phyloP scores from a whole-genome alignment of 169 alveolate genomes.

The Toxoplasma gondii region DNA sequence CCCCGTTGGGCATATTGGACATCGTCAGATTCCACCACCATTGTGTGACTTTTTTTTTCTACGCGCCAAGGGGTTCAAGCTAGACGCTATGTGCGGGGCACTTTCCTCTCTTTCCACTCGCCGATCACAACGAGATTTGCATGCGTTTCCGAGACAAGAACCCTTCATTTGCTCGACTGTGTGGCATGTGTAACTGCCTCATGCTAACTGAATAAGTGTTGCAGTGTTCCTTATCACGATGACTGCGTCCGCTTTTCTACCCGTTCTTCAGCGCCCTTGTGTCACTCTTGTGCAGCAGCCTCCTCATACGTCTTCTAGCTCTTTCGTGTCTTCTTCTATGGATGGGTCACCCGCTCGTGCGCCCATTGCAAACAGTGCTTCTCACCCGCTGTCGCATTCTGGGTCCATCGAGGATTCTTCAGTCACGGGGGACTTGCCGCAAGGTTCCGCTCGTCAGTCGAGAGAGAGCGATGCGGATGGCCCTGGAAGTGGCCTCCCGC shows the following conservation, averaged over 20 bases:
- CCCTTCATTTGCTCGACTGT: too few species aligned
- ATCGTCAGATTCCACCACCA: too few species aligned
- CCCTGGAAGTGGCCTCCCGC: not conserved
- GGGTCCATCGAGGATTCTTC: not conserved
- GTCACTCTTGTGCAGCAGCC: conserved; percentile 13
- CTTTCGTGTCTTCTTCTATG: not conserved
- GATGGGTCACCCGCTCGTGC: not conserved
- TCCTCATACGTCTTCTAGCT: not conserved
- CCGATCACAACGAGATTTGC: too few species aligned
- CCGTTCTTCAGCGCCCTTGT: conserved; percentile 18
- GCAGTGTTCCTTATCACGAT: not conserved
- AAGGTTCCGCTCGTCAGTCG: not conserved
- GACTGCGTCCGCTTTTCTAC: conserved; percentile 35
- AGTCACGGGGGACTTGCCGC: not conserved
- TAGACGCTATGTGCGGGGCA: too few species aligned
- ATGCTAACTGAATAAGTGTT: too few species aligned
- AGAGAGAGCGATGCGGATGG: not conserved
- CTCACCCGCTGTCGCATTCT: not conserved
- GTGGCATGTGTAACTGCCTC: too few species aligned
- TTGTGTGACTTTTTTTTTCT: too few species aligned
- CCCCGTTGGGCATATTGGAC: not conserved
- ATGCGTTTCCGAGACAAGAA: too few species aligned
- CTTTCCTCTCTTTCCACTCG: too few species aligned
- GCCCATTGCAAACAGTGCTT: not conserved
- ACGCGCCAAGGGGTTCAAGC: too few species aligned